Evolutionary conservation across 805 yeast genomes (phyloP).

Genomic region (Saccharomyces eubayanus): DNA sequence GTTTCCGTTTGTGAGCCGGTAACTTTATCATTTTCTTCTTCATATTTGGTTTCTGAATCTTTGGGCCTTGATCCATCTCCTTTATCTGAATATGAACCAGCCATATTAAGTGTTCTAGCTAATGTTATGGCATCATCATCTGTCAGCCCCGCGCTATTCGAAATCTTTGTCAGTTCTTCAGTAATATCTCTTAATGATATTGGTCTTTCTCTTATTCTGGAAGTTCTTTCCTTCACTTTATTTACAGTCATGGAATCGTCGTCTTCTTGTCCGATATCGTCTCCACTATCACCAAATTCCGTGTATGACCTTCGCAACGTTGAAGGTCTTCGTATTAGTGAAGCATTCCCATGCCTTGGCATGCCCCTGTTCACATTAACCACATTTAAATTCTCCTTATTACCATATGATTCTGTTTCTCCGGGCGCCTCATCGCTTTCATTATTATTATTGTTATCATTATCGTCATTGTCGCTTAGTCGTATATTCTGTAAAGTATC

Average conservation of each 20-base stretch:
- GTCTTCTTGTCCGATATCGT: constrained; percentile 26
- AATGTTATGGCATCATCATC: constrained; percentile 73
- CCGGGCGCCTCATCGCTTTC: constrained; percentile 6
- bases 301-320: constrained; percentile 24
- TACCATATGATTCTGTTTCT: not conserved
- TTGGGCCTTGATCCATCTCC: not conserved
- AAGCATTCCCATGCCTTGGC: constrained; percentile 6
- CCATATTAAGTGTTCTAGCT: constrained; percentile 68
- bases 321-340: constrained; percentile 27
- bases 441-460: constrained; percentile 20
- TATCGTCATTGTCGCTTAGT: constrained; percentile 6
- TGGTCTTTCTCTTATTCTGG: constrained; percentile 1
- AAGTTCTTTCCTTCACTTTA: not conserved
- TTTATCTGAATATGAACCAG: constrained; percentile 42
- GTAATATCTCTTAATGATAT: constrained; percentile 66
- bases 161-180: constrained; percentile 59
- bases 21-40: not conserved
- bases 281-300: constrained; percentile 24
- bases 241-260: constrained; percentile 19
- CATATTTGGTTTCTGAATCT: not conserved
- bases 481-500: constrained; percentile 26
- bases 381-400: constrained; percentile 10
- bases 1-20: not conserved
- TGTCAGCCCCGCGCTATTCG: constrained; percentile 66
- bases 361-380: not conserved